Evolutionary conservation across 2,329 filamentous ascomycete species (phyloP).

Genomic region (Sporothrix globosa): DNA sequence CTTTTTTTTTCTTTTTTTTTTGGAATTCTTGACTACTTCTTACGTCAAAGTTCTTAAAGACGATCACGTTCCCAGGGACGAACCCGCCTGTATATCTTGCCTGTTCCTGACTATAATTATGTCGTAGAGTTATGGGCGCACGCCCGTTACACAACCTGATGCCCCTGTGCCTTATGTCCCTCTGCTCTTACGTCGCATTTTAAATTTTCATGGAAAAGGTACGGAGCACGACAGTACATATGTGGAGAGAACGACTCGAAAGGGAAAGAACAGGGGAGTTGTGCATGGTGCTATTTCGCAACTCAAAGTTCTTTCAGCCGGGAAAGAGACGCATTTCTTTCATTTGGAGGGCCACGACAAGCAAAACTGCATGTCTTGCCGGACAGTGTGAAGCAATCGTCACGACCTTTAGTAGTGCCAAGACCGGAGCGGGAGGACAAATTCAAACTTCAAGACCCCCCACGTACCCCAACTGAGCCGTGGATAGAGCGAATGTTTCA

Average conservation of each 20-base stretch:
- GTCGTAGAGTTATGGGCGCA: neutral
- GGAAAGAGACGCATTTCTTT: too few relatives aligned
- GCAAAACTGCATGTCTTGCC: neutral
- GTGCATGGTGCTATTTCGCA: neutral
- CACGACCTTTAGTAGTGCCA: neutral
- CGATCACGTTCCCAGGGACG: neutral
- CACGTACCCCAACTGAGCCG: slow-evolving; percentile 10
- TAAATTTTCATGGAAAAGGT: neutral
- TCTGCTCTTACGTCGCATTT: neutral
- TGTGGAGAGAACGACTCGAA: neutral
- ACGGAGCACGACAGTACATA: too few relatives aligned
- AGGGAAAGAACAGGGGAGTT: neutral
- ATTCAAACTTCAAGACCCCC: neutral
- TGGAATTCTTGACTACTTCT: neutral
- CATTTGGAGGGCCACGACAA: neutral
- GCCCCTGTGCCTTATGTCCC: too few relatives aligned
- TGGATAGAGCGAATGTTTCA: slow-evolving; percentile 22
- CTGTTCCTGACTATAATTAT: neutral
- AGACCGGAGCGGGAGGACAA: neutral
- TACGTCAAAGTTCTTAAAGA: neutral
- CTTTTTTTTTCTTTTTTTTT: neutral
- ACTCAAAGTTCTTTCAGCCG: neutral
- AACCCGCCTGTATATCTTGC: neutral
- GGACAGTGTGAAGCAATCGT: neutral
- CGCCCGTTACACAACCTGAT: neutral